Conservation (phyloP, 2,329 filamentous ascomycete genomes). For the Alternaria solani region DNA sequence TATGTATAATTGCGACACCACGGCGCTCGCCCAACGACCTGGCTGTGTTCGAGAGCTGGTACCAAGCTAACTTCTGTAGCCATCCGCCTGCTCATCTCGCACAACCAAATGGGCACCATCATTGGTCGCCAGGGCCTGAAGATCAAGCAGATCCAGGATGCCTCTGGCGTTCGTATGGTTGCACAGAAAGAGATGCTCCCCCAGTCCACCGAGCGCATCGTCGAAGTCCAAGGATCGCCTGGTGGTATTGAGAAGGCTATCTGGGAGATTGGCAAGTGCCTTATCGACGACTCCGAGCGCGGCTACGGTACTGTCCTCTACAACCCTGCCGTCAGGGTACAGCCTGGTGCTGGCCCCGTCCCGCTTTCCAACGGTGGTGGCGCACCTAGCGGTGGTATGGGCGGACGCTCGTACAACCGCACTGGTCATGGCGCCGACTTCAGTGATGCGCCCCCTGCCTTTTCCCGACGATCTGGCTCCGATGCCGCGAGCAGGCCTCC, state of each 20-base stretch:
- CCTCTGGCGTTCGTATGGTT: slow-evolving; percentile 96
- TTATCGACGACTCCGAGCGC: slow-evolving; percentile 97
- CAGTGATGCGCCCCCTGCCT: slow-evolving; percentile 77
- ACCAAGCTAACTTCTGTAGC: slow-evolving; percentile 62
- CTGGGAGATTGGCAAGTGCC: slow-evolving; percentile 99
- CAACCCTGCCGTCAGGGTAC: slow-evolving; percentile 92
- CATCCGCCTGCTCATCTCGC: slow-evolving; percentile 96
- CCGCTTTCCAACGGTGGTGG: slow-evolving; percentile 61
- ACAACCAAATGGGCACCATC: slow-evolving; percentile 99
- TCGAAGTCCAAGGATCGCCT: slow-evolving; percentile 93
- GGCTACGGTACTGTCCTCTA: slow-evolving; percentile 97
- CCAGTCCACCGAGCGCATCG: slow-evolving; percentile 96
- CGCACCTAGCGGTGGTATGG: slow-evolving; percentile 61
- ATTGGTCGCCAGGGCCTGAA: slow-evolving; percentile 96
- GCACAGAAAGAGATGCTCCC: slow-evolving; percentile 99
- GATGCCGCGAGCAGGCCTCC: slow-evolving; percentile 80
- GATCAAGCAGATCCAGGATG: slow-evolving; percentile 99
- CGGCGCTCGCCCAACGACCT: not conserved
- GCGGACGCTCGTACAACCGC: slow-evolving; percentile 76
- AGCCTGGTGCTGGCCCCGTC: slow-evolving; percentile 65
- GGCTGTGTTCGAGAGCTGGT: not conserved
- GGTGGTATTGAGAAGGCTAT: slow-evolving; percentile 95
- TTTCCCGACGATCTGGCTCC: slow-evolving; percentile 80
- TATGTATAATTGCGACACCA: slow-evolving; percentile 61
- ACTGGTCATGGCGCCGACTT: slow-evolving; percentile 98